Base-by-base conservation (phyloP, 768 basidiomycete genomes). In the Mycena latifolia region DNA sequence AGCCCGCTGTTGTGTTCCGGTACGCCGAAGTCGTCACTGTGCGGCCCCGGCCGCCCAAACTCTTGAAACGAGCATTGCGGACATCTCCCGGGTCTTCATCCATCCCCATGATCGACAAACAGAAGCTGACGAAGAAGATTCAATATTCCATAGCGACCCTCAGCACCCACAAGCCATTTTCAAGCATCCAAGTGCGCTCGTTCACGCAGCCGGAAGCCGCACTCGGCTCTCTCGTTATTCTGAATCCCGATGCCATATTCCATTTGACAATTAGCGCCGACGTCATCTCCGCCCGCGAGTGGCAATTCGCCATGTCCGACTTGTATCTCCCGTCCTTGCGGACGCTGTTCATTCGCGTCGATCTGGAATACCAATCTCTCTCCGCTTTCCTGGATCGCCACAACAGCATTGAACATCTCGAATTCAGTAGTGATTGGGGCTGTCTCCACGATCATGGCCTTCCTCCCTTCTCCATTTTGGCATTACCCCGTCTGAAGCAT, bases 311-410 rank as follows among this genome's bases (percentile, higher is more conserved):
- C 14, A 3, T 65, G 25, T 2, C 43, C 3, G 35, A 55, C 8
- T 31, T 65, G 37, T 33, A 59, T 27, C 57, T 65, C 9, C 63
- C 63, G 17, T 18, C 18, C 31, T 43, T 65, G 31, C 50, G 56
- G n/a, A 35, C 56, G 6, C 33, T 65, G 5, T 47, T 59, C 52
- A 31, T 65, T 28, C 25, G 45, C 1, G 11, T 54, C 45, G 57
- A 59, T 18, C 53, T 65, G n/a, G 52, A 59, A 1, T 27, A 14
- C 41, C 39, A 22, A 9, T 7, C 43, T 1, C 57, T 65, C 0
- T 54, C 63, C 27, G 43, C n/a, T 2, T 65, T 65, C 57, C 43
- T 65, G 33, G 63, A 59, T 17, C 33, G 9, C n/a, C 63, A 65
- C 43, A 7, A 37, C 10, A 15, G 29, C 35, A 59, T 65, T 31